Evolutionary conservation across 306 rosid genomes (phyloP).

Genomic region (Echinosophora koreensis): DNA sequence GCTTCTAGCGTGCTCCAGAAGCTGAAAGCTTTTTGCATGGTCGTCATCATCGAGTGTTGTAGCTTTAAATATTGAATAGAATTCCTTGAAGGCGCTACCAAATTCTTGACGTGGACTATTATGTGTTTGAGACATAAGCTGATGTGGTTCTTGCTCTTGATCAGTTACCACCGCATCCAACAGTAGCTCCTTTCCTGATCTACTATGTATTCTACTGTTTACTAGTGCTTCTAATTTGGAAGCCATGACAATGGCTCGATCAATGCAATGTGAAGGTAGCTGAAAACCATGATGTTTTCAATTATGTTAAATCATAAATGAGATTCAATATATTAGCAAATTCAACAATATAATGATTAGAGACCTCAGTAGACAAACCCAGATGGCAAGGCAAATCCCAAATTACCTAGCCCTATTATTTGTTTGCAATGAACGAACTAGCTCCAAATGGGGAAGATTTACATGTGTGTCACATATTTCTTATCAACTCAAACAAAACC

Average conservation of each 20-base stretch:
- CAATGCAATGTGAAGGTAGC: slow-evolving; percentile 77
- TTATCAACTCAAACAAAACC: slow-evolving; percentile 24
- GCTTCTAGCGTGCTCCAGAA: slow-evolving; percentile 66
- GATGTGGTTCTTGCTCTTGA: slow-evolving; percentile 50
- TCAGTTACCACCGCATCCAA: slow-evolving; percentile 39
- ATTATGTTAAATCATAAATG: slow-evolving; percentile 7
- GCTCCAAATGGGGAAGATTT: background rate
- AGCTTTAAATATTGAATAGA: slow-evolving; percentile 62
- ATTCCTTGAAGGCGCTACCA: slow-evolving; percentile 52
- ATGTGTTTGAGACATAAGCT: slow-evolving; percentile 35
- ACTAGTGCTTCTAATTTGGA: slow-evolving; percentile 72
- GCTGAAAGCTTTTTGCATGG: slow-evolving; percentile 53
- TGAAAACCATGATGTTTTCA: slow-evolving; percentile 52
- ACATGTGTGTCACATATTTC: background rate
- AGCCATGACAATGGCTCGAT: slow-evolving; percentile 81
- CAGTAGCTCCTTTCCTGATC: slow-evolving; percentile 45
- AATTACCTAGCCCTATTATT: slow-evolving; percentile 25
- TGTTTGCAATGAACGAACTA: slow-evolving; percentile 29
- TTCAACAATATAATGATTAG: slow-evolving; percentile 20
- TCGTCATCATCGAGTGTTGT: slow-evolving; percentile 55
- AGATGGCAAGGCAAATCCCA: slow-evolving; percentile 29
- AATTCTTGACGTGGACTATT: slow-evolving; percentile 46
- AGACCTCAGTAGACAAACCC: slow-evolving; percentile 15
- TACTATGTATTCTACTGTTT: slow-evolving; percentile 57
- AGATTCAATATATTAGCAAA: slow-evolving; percentile 28